phyloP scores from a whole-genome alignment of 148 eudicot genomes.

The Silene conica region DNA sequence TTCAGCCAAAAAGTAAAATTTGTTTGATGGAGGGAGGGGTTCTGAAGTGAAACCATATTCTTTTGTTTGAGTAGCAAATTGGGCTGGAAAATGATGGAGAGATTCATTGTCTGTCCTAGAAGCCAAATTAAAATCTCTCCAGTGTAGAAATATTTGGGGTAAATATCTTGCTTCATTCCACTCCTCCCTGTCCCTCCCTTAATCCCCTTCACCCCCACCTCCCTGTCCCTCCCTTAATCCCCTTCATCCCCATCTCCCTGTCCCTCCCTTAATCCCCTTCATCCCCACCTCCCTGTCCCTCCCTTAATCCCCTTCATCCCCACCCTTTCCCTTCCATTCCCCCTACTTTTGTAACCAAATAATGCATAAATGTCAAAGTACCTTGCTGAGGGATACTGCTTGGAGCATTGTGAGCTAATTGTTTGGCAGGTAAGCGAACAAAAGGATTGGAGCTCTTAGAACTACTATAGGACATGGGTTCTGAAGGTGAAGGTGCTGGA shows the following conservation, averaged over 20 bases:
- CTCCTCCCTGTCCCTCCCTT: too few species aligned
- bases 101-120: background rate
- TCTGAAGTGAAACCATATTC: background rate
- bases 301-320: too few species aligned
- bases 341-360: background rate
- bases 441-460: constrained; percentile 21
- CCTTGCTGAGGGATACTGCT: constrained; percentile 22
- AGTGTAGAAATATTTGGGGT: background rate
- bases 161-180: too few species aligned
- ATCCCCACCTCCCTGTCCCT: too few species aligned
- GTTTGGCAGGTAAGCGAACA: constrained; percentile 21
- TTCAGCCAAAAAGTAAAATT: background rate
- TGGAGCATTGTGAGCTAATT: constrained; percentile 13
- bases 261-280: too few species aligned
- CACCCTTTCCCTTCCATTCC: background rate
- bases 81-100: background rate
- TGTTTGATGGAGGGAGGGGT: background rate
- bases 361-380: constrained; percentile 8
- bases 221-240: background rate
- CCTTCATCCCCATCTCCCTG: too few species aligned
- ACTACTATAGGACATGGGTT: constrained; percentile 23
- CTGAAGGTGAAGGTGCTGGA: constrained; percentile 23
- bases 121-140: background rate
- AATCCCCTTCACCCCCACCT: too few species aligned
- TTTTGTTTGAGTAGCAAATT: background rate